A percentile compares a stretch with the other conserved stretches of the same genome.
Evolutionary conservation across 768 basidiomycete species (phyloP).

Genomic region (Sistotremastrum niveocremeum): DNA sequence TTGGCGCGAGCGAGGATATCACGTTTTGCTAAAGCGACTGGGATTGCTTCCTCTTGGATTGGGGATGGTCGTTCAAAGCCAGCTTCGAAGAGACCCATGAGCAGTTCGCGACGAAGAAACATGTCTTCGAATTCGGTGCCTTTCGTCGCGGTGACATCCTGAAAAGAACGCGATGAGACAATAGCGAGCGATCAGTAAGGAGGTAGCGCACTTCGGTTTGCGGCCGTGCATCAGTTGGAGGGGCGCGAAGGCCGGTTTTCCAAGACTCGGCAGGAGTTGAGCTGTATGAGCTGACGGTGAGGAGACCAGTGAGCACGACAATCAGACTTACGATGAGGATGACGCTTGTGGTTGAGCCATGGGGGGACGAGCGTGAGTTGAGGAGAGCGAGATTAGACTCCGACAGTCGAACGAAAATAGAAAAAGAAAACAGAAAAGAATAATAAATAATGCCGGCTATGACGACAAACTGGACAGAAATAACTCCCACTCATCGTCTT

Average conservation of each 20-base stretch:
- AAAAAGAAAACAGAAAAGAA: too few species aligned
- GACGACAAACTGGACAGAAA: too few species aligned
- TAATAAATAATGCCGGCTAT: too few species aligned
- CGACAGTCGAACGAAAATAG: too few species aligned
- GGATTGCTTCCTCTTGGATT: slow-evolving; percentile 98
- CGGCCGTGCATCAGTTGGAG: slow-evolving; percentile 84
- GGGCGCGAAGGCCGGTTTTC: slow-evolving; percentile 69
- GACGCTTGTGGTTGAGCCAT: slow-evolving; percentile 4
- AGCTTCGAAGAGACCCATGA: slow-evolving; percentile 99
- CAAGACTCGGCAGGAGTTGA: slow-evolving; percentile 24
- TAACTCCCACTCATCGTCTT: too few species aligned
- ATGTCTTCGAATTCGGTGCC: slow-evolving; percentile 95
- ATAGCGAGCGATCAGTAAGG: background rate
- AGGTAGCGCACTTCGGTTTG: slow-evolving; percentile 59
- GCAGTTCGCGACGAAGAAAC: slow-evolving; percentile 80
- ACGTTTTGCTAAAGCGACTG: slow-evolving; percentile 82
- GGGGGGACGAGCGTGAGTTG: too few species aligned
- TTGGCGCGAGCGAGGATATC: slow-evolving; percentile 93
- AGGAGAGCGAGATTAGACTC: too few species aligned
- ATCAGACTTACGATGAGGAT: slow-evolving; percentile 2
- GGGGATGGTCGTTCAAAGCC: slow-evolving; percentile 95
- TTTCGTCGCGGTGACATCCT: slow-evolving; percentile 87
- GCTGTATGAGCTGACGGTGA: background rate
- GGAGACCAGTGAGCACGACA: background rate
- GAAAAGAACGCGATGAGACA: background rate